A percentile compares a stretch with the other conserved stretches of the same genome.
Evolutionary conservation across 2,329 filamentous ascomycete species (phyloP).

Genomic region (Huntiella abstrusa): DNA sequence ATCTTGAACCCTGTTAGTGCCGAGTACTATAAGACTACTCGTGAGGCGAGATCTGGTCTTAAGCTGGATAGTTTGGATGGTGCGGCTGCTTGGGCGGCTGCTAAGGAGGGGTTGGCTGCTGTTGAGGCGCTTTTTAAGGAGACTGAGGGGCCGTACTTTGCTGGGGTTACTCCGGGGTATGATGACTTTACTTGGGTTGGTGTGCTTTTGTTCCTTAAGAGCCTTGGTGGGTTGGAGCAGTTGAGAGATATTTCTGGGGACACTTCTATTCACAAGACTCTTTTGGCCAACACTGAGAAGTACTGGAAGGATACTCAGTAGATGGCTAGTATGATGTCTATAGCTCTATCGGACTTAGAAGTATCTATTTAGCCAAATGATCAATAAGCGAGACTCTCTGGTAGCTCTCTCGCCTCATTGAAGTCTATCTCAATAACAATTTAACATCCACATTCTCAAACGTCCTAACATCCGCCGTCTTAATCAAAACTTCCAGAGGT

Average conservation of each 20-base stretch:
- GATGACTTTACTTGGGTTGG: constrained; percentile 38
- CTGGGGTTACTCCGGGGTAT: constrained; percentile 35
- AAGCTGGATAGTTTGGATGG: constrained; percentile 30
- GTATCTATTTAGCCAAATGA: too few relatives aligned
- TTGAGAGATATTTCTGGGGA: constrained; percentile 22
- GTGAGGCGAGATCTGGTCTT: constrained; percentile 12
- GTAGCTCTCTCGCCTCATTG: too few relatives aligned
- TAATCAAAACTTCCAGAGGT: constrained; percentile 4
- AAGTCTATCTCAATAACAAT: background rate
- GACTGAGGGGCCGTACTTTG: constrained; percentile 38
- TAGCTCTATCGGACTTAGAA: too few relatives aligned
- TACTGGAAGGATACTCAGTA: too few relatives aligned
- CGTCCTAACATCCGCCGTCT: constrained; percentile 1
- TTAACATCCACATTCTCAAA: constrained; percentile 1
- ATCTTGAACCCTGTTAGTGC: constrained; percentile 32
- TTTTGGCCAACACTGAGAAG: constrained; percentile 16
- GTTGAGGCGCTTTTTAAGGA: constrained; percentile 34
- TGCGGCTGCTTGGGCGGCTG: constrained; percentile 29
- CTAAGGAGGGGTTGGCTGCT: constrained; percentile 15
- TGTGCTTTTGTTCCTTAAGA: constrained; percentile 25
- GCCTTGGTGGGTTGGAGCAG: constrained; percentile 19
- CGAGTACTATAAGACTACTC: constrained; percentile 22
- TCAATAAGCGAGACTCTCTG: too few relatives aligned
- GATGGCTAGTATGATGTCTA: too few relatives aligned
- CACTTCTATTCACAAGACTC: constrained; percentile 19